Evolutionary conservation across 495 filamentous ascomycete genomes (phyloP).

Genomic region (Cercophora sp.): DNA sequence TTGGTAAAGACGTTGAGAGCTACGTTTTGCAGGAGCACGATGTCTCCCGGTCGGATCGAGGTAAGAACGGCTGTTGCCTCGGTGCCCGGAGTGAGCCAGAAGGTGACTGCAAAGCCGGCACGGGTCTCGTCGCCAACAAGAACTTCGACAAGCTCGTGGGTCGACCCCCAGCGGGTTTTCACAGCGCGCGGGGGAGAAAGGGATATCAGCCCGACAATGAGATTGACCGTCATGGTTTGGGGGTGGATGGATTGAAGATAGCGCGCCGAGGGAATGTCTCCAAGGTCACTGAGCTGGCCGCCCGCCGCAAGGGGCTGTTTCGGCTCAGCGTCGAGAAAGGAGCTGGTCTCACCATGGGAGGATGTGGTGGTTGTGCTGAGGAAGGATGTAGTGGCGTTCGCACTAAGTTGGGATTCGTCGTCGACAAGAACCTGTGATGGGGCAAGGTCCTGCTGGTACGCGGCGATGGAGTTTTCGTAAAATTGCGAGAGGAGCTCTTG

Average conservation of each 20-base stretch:
- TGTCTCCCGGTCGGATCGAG: slow-evolving; percentile 61
- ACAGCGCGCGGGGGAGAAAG: slow-evolving; percentile 59
- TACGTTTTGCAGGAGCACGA: slow-evolving; percentile 71
- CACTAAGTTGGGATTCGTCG: background rate
- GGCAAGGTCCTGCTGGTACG: slow-evolving; percentile 56
- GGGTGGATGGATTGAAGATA: slow-evolving; percentile 67
- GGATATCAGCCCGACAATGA: slow-evolving; percentile 74
- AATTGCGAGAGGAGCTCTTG: slow-evolving; percentile 49
- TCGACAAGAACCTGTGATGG: slow-evolving; percentile 46
- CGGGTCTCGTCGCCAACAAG: slow-evolving; percentile 83
- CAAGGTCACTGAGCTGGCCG: slow-evolving; percentile 56
- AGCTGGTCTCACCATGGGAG: slow-evolving; percentile 6
- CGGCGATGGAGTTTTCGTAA: slow-evolving; percentile 67
- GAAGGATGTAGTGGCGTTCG: slow-evolving; percentile 10
- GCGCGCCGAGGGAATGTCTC: slow-evolving; percentile 63
- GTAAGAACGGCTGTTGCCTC: slow-evolving; percentile 41
- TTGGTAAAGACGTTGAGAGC: slow-evolving; percentile 69
- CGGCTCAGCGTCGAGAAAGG: slow-evolving; percentile 8
- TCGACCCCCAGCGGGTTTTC: slow-evolving; percentile 48
- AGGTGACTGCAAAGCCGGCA: slow-evolving; percentile 75
- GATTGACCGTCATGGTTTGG: slow-evolving; percentile 72
- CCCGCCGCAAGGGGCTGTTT: slow-evolving; percentile 19
- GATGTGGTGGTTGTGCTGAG: slow-evolving; percentile 9
- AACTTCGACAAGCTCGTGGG: slow-evolving; percentile 66
- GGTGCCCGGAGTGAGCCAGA: slow-evolving; percentile 60